Base-by-base conservation (phyloP, 805 yeast species). In the Yarrowia sp. region DNA sequence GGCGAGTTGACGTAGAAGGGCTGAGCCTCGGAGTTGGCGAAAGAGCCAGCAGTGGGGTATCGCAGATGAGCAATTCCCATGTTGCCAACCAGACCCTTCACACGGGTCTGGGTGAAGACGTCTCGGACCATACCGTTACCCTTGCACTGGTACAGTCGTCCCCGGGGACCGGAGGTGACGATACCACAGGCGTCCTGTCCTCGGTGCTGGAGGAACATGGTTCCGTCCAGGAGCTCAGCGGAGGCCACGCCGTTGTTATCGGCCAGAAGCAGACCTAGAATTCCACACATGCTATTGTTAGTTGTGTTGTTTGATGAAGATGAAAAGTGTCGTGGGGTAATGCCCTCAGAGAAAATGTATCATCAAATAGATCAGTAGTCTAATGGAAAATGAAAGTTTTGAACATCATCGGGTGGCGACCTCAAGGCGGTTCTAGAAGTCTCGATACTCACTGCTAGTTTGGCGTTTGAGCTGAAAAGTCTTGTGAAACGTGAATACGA, bases 171-270 rank as follows among this genome's bases (percentile, higher is more conserved):
- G 75, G 97, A 91, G 8, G 99, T 95, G 24, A 91, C 95, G 64
- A 95, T 93, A 68, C 99, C 99, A n/a, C 98, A 97, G 11, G 99
- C 99, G 76, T 95, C 99, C 79, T 95, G 99, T 51, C 99, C 99
- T 74, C 99, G 84, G 74, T 95, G 99, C 75, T 95, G 99, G 67
- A 95, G 80, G 75, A 88, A 93, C 79, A 92, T 85, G 68, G 93
- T 88, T 7, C 97, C 97, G 75, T 95, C 99, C 65, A 91, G 86
- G 49, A 95, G 81, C 73, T 92, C 98, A 5, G 96, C 86, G 12
- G 97, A 96, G 56, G 89, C 97, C 66, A 83, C 82, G 56, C 81
- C 81, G 24, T 80, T 75, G 69, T 85, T 89, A 75, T 91, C 89
- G 12, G 96, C 90, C 65, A 90, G 81, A 46, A 91, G 88, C 62